Base-by-base conservation (phyloP, 371 early-diverging fungal species). In the Entomophthora muscae region DNA sequence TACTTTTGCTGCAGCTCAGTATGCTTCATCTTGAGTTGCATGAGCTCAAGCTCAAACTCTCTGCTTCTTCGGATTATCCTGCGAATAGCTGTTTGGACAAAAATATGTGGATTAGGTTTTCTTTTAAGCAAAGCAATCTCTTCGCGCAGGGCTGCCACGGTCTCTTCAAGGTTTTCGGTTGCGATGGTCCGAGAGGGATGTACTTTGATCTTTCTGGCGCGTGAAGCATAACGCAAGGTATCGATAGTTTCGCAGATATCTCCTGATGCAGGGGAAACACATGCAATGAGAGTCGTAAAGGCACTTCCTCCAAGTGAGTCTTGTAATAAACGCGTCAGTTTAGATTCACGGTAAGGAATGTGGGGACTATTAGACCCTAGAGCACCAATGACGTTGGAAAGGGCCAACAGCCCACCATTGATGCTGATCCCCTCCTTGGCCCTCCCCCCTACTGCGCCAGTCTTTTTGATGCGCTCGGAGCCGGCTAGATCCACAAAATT, bases 311-410 rank as follows among this genome's bases (percentile, higher is more conserved):
- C 96, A 22, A 99, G 77, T n/a, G 93, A 93, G 70, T 94, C 91
- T 74, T 98, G 93, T 55, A 99, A 83, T 54, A 99, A 77, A 54
- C 82, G 83, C 0, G 99, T 99, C 22, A 99, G 80, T 75, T 99
- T 99, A 22, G 89, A 87, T 72, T 98, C 98, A 71, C 99, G 86
- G 68, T 91, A 99, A 24, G 98, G 99, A n/a, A 99, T 81, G 69
- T 88, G 86, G 0, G 79, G 71, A 0, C 77, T 71, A 32, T 71
- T 78, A 52, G 88, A 72, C 42, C 89, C 90, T 3, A 99, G 81
- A 1, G 98, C 98, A 26, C 88, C 88, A 52, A 99, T 99, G 21
- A 98, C 98, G 72, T 98, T 99, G 57, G 98, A 98, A 1, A 99
- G 81, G 0, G 96, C 93, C 42, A 98, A 73, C 1, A 99, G 83